Evolutionary conservation across 345 rosid genomes (phyloP).

Genomic region (Moricandia moricandioides): DNA sequence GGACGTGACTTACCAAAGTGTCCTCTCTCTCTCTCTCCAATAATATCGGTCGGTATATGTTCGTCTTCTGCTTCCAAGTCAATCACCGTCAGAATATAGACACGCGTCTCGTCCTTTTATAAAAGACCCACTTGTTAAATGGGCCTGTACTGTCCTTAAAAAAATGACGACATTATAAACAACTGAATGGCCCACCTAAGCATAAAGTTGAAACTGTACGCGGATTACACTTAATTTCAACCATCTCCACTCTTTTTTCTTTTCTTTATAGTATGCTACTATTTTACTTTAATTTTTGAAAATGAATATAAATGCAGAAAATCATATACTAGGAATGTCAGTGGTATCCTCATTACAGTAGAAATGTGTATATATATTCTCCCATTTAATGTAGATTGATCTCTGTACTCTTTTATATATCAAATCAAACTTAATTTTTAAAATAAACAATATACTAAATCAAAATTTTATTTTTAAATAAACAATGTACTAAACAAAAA

Average conservation of each 20-base stretch:
- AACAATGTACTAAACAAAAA: too few species aligned
- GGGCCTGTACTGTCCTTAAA: neutral
- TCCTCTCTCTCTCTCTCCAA: neutral
- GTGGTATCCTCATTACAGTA: too few species aligned
- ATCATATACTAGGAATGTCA: too few species aligned
- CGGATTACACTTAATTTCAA: neutral
- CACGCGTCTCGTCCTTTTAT: slow-evolving; percentile 14
- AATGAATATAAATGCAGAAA: too few species aligned
- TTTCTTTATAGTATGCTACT: too few species aligned
- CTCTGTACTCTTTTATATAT: too few species aligned
- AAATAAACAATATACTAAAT: too few species aligned
- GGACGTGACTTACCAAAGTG: slow-evolving; percentile 27
- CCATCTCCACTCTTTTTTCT: neutral
- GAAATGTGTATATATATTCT: too few species aligned
- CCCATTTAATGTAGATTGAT: too few species aligned
- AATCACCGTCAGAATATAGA: neutral
- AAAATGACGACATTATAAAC: slow-evolving; percentile 13
- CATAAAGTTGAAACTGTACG: neutral
- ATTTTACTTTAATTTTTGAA: too few species aligned
- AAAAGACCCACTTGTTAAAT: neutral
- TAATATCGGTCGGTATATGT: slow-evolving; percentile 12
- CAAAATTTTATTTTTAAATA: too few species aligned
- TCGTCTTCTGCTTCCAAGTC: neutral
- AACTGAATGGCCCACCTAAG: neutral
- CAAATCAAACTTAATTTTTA: too few species aligned